phyloP scores from a whole-genome alignment of 768 basidiomycete genomes.

The Podaxis carcinomalis region DNA sequence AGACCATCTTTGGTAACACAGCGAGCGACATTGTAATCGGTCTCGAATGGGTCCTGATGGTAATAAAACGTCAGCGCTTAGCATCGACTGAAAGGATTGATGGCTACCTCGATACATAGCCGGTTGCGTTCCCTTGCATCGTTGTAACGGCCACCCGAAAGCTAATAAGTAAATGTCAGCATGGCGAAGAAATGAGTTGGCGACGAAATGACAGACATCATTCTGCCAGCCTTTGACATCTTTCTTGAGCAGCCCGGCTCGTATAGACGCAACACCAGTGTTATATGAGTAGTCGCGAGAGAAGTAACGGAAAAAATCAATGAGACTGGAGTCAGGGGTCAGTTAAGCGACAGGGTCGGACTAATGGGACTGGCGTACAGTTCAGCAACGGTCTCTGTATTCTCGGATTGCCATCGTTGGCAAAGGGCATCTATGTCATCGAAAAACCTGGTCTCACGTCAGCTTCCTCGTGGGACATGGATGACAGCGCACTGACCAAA shows the following conservation, averaged over 20 bases:
- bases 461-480: background rate
- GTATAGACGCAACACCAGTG: conserved; percentile 86
- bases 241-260: conserved; percentile 85
- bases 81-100: background rate
- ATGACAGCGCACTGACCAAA: conserved; percentile 47
- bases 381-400: conserved; percentile 89
- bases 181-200: background rate
- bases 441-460: conserved; percentile 68
- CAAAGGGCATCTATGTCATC: conserved; percentile 93
- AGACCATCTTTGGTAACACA: conserved; percentile 96
- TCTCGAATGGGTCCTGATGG: conserved; percentile 89
- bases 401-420: conserved; percentile 92
- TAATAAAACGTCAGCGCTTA: conserved; percentile 3
- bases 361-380: conserved; percentile 49
- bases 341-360: background rate
- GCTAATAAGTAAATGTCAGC: conserved; percentile 23
- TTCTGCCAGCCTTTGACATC: conserved; percentile 93
- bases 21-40: conserved; percentile 93
- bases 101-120: conserved; percentile 86
- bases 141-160: conserved; percentile 53
- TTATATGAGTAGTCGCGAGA: conserved; percentile 91
- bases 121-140: conserved; percentile 86
- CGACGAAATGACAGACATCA: conserved; percentile 52
- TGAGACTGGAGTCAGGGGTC: conserved; percentile 50
- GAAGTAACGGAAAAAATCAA: conserved; percentile 98